These are phyloP conservation scores for Neofusicoccum parvum DNA, from an alignment of 2,329 filamentous ascomycete genomes.

Conservation along the genomic window DNA sequence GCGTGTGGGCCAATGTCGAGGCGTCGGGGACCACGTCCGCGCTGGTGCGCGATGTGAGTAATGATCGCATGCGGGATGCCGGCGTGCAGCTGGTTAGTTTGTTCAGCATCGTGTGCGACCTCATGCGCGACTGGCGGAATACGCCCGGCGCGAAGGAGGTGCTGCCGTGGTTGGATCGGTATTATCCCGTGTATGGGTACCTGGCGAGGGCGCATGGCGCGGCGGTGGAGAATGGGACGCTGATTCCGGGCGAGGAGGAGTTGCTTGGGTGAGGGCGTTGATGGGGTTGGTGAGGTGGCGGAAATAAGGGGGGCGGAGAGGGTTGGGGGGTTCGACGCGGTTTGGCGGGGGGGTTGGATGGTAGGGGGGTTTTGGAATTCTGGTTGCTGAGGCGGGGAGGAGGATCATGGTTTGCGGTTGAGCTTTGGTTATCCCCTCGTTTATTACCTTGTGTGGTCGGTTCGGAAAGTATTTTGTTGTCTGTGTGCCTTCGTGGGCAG, in stretches of 20 bases:
- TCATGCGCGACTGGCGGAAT: conserved; percentile 72
- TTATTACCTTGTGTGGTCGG: too few relatives aligned
- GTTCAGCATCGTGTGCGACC: conserved; percentile 66
- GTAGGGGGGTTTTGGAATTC: background rate
- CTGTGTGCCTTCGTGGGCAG: too few relatives aligned
- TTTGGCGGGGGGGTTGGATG: background rate
- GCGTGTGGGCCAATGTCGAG: conserved; percentile 73
- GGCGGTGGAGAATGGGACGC: conserved; percentile 61
- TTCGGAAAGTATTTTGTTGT: too few relatives aligned
- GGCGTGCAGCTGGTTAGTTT: conserved; percentile 66
- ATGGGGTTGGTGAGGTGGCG: too few relatives aligned
- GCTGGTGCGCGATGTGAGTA: conserved; percentile 64
- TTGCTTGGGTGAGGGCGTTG: background rate
- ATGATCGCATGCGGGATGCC: conserved; percentile 66
- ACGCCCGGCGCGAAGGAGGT: conserved; percentile 56
- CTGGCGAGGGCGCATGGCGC: conserved; percentile 64
- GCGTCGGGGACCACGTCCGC: conserved; percentile 67
- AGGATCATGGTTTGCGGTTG: too few relatives aligned
- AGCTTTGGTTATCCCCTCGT: too few relatives aligned
- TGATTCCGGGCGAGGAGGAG: conserved; percentile 56
- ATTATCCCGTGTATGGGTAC: conserved; percentile 66
- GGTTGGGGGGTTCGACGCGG: background rate
- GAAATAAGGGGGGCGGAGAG: background rate
- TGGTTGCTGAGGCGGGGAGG: too few relatives aligned
- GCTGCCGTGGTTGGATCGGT: conserved; percentile 65